These are phyloP conservation scores for Phaseolus coccineus DNA, from an alignment of 331 rosid genomes.

Conservation along the genomic window DNA sequence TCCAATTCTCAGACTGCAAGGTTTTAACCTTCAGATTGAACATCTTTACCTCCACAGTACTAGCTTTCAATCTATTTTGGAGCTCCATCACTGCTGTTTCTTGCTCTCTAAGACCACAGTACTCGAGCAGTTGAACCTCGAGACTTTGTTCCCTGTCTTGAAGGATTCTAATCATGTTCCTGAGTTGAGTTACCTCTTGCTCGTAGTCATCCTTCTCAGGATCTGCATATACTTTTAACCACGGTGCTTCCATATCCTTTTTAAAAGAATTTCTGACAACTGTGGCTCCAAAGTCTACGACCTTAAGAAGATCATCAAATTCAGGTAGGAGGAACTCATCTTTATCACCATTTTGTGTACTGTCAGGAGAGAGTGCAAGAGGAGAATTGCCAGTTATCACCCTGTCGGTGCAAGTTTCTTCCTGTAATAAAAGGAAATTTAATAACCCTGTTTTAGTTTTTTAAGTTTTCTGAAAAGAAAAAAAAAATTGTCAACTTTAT, in stretches of 20 bases:
- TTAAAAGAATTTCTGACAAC: constrained; percentile 50
- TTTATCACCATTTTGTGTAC: constrained; percentile 50
- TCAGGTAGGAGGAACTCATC: constrained; percentile 67
- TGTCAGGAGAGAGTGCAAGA: constrained; percentile 42
- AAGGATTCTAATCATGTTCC: constrained; percentile 66
- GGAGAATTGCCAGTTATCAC: constrained; percentile 42
- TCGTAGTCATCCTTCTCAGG: constrained; percentile 63
- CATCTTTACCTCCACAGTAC: constrained; percentile 77
- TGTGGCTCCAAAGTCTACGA: constrained; percentile 52
- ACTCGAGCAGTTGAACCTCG: constrained; percentile 83
- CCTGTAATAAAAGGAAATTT: constrained; percentile 54
- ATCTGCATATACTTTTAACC: constrained; percentile 41
- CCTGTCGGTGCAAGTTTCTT: constrained; percentile 51
- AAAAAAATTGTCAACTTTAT: neutral
- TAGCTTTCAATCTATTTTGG: constrained; percentile 73
- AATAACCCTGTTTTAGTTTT: constrained; percentile 8
- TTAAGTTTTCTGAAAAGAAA: neutral
- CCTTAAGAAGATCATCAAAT: constrained; percentile 63
- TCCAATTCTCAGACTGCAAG: constrained; percentile 69
- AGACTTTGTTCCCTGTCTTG: constrained; percentile 74
- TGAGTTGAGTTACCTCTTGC: constrained; percentile 68
- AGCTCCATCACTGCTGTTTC: constrained; percentile 77
- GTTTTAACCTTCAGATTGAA: constrained; percentile 75
- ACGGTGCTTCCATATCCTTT: constrained; percentile 47
- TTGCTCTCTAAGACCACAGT: constrained; percentile 85